Base-by-base conservation (phyloP, 1,139 yeast genomes). In the Candida frijolesensis region DNA sequence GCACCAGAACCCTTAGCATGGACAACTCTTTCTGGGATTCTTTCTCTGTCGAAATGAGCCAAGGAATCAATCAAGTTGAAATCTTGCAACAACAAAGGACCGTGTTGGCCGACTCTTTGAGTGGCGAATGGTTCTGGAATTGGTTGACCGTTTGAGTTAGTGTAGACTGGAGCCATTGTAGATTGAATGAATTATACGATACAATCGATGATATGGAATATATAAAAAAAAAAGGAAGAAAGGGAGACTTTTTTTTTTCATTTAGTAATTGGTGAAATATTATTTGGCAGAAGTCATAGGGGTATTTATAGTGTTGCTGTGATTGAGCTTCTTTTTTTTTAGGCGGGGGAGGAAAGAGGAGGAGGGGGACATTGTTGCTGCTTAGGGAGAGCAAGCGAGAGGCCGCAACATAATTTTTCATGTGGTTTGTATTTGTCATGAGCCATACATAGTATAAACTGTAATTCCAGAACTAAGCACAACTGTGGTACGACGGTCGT, bases 1-100 rank as follows among this genome's bases (percentile, higher is more conserved):
- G 95, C 95, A 60, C 96, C 96, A 42, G 90, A 87, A 57, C 96
- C 96, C 70, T 88, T 88, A 55, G 96, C 96, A 66, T 89, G 96
- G 47, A 89, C 96, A 50, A 89, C 95, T 69, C 96, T 82, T 72
- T 89, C 96, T 40, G 96, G 96, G 54, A 89, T 84, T 68, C 96
- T 80, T 72, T 89, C 96, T 62, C 96, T 82, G 73, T 87, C 94
- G 62, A 89, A 89, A 67, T 87, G 95, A 29, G 96, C 88, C 49
- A 89, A 72, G 41, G 87, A 76, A 63, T 89, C 96, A 62, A 88
- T 79, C 63, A 88, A 73, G 69, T 86, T 87, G 71, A 84, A 83
- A 67, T 89, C 96, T 70, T 89, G 96, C 59, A 89, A 68, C 53
- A 88, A 76, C 59, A 87, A 73, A 32, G 96, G 92, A 55, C 96